Percentiles rank a stretch among this genome's conserved stretches.
Evolutionary conservation across 345 rosid species (phyloP).

Genomic region (thale cress (Arabidopsis thaliana)): TAIR10.1 NC_003071.7:14753001-14753500

Average conservation of each 20-base stretch:
- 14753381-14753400: not conserved
- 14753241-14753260: not conserved
- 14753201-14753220: slow-evolving; percentile 10
- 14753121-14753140: slow-evolving; percentile 14
- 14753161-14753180: slow-evolving; percentile 37
- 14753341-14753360: not conserved
- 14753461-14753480: not conserved
- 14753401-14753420: not conserved
- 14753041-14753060: slow-evolving; percentile 26
- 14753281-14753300: not conserved
- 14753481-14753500: not conserved
- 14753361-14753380: not conserved
- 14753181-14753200: slow-evolving; percentile 26
- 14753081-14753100: slow-evolving; percentile 10
- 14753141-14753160: slow-evolving; percentile 41
- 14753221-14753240: not conserved
- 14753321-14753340: not conserved
- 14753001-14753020: slow-evolving; percentile 37
- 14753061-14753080: slow-evolving; percentile 40
- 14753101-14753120: not conserved
- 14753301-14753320: not conserved
- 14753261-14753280: not conserved
- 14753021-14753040: slow-evolving; percentile 38
- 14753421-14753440: not conserved
- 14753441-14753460: not conserved